Evolutionary conservation across 345 rosid genomes (phyloP), one percentile per base, ranked within the genome.

Genomic region (Aethionema arabicum): DNA sequence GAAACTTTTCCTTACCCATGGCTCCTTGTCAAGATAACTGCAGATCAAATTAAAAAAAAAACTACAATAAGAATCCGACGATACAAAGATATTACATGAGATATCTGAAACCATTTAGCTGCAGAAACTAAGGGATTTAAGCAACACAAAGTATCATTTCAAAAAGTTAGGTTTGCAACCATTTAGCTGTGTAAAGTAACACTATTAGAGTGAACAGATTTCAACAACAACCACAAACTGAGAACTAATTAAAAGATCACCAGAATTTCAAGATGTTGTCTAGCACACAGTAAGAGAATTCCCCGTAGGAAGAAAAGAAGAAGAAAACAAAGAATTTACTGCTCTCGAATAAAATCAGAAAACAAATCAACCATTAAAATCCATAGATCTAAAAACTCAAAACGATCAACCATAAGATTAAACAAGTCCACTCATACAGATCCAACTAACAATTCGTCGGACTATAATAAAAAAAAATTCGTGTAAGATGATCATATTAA

Each of bases 1-100:
- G 93, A 61, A 68, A 39, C 82, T 86, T 86, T 66, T 86, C 93
- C 61, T 86, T 86, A 62, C 92, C 92, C 92, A 85, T 85, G 44
- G 59, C 29, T 36, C 4, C 5, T 32, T 50, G 8, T 36, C 13
- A 57, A 47, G 6, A 6, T 31, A 58, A 8, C 72, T 67, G 65
- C 52, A 67, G 3, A 38, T 0, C 8, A 45, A 3, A 33, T 0
- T 8, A 0, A 35, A 38, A 54, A 46, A n/a, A 16, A 6, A 11
- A 44, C 12, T 44, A 46, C 5, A 46, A 3, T 12, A 13, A 46
- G 12, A 46, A 3, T 6, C 8, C 40, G 11, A 37, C 48, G 3
- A 49, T 52, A 11, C 14, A 4, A 8, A 44, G 11, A 43, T 0
- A 14, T 7, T 0, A 41, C 13, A 52, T 13, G 13, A 6, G 45